phyloP scores from a whole-genome alignment of 768 basidiomycete genomes.

The Coprinopsis strossmayeri region DNA sequence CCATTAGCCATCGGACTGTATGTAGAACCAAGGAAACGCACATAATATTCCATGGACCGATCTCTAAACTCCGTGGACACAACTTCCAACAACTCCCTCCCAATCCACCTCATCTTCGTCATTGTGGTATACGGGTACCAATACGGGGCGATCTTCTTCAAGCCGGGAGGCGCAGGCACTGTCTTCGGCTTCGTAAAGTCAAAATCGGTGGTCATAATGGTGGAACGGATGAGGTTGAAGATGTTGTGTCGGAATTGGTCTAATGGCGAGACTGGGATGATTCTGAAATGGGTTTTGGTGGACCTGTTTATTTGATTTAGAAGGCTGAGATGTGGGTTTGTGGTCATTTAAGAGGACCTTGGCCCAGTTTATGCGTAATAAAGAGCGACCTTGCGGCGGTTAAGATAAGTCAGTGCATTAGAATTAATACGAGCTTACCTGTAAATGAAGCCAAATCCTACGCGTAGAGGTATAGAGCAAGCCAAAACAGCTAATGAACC shows the following conservation, averaged over 20 bases:
- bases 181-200: constrained; percentile 19
- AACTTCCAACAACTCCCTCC: constrained; percentile 82
- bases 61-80: constrained; percentile 94
- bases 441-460: too few species aligned
- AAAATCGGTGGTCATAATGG: constrained; percentile 36
- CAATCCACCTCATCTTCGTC: constrained; percentile 89
- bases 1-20: background rate
- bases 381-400: too few species aligned
- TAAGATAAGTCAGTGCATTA: too few species aligned
- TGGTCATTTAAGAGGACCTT: background rate
- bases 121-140: constrained; percentile 93
- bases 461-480: too few species aligned
- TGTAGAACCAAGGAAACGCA: constrained; percentile 34
- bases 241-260: constrained; percentile 56
- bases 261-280: constrained; percentile 41
- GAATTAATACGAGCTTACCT: too few species aligned
- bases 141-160: constrained; percentile 82
- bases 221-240: constrained; percentile 42
- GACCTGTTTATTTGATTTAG: constrained; percentile 24
- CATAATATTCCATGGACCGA: constrained; percentile 93
- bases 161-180: constrained; percentile 28
- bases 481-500: too few species aligned
- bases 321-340: background rate
- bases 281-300: constrained; percentile 30
- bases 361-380: background rate